These are phyloP conservation scores for Sphaerulina populicola DNA, from an alignment of 2,329 filamentous ascomycete genomes.

Conservation along the genomic window DNA sequence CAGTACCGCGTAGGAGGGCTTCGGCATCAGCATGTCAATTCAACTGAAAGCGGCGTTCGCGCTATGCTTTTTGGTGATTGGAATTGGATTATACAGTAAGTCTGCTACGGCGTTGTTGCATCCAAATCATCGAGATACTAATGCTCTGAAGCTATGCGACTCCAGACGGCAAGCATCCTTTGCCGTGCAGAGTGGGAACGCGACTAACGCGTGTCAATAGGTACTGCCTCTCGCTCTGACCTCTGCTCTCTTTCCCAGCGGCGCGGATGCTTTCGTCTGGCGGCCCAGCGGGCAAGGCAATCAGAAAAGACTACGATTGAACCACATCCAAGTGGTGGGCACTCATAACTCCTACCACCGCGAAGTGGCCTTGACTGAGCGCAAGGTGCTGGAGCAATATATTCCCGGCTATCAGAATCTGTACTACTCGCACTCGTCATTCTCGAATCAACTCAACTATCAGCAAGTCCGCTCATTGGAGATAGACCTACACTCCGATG, in stretches of 20 bases:
- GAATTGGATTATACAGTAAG: conserved; percentile 16
- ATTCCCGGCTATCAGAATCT: conserved; percentile 36
- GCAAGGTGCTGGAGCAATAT: conserved; percentile 35
- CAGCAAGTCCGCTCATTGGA: conserved; percentile 44
- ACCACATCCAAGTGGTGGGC: conserved; percentile 46
- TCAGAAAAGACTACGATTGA: conserved; percentile 37
- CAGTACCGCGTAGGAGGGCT: conserved; percentile 2
- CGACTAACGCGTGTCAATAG: not conserved
- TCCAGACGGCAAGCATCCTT: conserved; percentile 2
- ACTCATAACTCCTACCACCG: conserved; percentile 48
- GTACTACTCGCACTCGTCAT: conserved; percentile 43
- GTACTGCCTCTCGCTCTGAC: conserved; percentile 2
- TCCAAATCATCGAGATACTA: not conserved
- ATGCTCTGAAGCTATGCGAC: conserved; percentile 8
- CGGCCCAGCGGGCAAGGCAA: conserved; percentile 3
- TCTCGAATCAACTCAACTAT: conserved; percentile 40
- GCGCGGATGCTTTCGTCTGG: conserved; percentile 1
- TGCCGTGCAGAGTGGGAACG: not conserved
- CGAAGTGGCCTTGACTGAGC: conserved; percentile 39
- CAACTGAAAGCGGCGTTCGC: conserved; percentile 2
- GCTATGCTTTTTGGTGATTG: conserved; percentile 11
- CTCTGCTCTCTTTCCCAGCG: conserved; percentile 4
- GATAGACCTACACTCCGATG: conserved; percentile 45
- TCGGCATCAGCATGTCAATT: conserved; percentile 5
- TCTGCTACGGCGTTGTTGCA: not conserved